phyloP scores from a whole-genome alignment of 2,329 filamentous ascomycete genomes.

The Colletotrichum gigasporum region DNA sequence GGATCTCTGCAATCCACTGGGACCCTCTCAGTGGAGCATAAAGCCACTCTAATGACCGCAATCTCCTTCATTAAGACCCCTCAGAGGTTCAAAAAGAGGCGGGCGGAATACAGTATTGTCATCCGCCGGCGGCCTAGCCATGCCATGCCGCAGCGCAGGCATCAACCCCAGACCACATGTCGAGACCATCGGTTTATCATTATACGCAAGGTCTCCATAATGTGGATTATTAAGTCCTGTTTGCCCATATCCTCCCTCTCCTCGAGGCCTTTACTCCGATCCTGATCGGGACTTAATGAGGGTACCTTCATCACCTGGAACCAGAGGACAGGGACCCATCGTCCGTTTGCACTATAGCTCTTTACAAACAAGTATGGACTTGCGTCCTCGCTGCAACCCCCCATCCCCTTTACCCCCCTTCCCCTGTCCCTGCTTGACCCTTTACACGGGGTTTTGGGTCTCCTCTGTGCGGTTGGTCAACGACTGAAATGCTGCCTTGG shows the following conservation, averaged over 20 bases:
- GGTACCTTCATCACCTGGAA: background rate
- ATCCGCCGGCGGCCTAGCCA: background rate
- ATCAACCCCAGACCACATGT: background rate
- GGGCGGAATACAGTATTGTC: background rate
- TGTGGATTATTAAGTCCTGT: background rate
- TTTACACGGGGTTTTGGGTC: background rate
- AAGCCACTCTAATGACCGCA: slow-evolving; percentile 17
- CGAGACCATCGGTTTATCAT: background rate
- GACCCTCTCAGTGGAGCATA: slow-evolving; percentile 15
- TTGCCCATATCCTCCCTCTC: background rate
- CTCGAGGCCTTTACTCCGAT: background rate
- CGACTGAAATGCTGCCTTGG: background rate
- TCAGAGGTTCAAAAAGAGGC: background rate
- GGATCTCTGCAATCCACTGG: slow-evolving; percentile 16
- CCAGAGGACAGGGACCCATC: background rate
- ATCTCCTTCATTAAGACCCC: slow-evolving; percentile 4
- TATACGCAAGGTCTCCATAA: background rate
- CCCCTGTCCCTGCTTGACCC: background rate
- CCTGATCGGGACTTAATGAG: background rate
- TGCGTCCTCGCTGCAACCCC: background rate
- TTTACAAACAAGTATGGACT: background rate
- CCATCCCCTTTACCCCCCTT: background rate
- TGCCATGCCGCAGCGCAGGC: background rate
- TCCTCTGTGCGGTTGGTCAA: background rate
- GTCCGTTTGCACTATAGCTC: background rate